Evolutionary conservation across 805 yeast species (phyloP).

Genomic region (Kodamaea nitidulidarum): DNA sequence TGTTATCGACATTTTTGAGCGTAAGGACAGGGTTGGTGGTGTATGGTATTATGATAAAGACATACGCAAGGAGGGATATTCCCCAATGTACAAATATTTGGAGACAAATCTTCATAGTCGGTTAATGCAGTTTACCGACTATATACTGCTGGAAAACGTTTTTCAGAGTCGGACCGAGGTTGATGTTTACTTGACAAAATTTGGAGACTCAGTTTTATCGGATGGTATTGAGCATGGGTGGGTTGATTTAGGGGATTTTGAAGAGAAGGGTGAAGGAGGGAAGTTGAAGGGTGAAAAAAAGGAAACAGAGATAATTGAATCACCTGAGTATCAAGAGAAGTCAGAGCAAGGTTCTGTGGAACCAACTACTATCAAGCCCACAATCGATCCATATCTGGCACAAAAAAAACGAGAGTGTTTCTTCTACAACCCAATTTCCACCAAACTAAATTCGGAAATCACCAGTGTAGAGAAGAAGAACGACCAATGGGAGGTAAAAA

Average conservation of each 20-base stretch:
- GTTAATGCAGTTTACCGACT: constrained; percentile 44
- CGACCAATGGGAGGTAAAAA: neutral
- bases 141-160: constrained; percentile 16
- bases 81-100: constrained; percentile 23
- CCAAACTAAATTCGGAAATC: neutral
- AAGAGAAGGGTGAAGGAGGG: neutral
- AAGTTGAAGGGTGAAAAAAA: too few species aligned
- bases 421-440: too few species aligned
- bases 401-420: too few species aligned
- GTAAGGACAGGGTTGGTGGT: constrained; percentile 40
- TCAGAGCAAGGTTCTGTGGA: too few species aligned
- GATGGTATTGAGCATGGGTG: too few species aligned
- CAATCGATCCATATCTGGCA: too few species aligned
- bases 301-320: too few species aligned
- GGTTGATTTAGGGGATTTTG: neutral
- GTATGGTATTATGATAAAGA: constrained; percentile 37
- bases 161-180: constrained; percentile 18
- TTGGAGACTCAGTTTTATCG: neutral
- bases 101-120: constrained; percentile 42
- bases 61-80: constrained; percentile 6
- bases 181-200: constrained; percentile 10
- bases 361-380: too few species aligned
- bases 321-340: too few species aligned
- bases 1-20: constrained; percentile 37
- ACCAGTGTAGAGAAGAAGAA: neutral